phyloP scores from a whole-genome alignment of 768 basidiomycete species.

The Leccinum truebloodii region DNA sequence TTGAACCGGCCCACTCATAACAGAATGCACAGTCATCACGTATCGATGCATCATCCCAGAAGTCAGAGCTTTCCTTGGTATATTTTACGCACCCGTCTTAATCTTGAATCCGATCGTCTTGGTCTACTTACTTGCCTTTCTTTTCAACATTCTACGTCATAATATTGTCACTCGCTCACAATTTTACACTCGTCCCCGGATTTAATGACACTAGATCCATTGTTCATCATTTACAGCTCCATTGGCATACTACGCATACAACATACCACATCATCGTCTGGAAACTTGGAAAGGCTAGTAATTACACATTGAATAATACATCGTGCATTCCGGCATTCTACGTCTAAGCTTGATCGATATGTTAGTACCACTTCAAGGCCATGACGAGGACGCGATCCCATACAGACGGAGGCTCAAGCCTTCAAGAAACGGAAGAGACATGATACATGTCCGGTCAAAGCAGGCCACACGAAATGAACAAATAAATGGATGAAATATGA shows the following conservation, averaged over 20 bases:
- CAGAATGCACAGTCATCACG: not conserved
- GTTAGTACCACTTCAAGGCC: not conserved
- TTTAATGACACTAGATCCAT: not conserved
- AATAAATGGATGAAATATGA: too few species aligned
- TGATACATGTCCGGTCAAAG: too few species aligned
- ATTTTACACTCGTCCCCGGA: not conserved
- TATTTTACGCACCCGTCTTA: not conserved
- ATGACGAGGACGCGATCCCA: not conserved
- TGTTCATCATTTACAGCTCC: not conserved
- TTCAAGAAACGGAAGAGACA: too few species aligned
- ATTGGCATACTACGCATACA: not conserved
- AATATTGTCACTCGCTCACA: not conserved
- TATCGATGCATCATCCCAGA: not conserved
- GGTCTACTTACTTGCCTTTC: not conserved
- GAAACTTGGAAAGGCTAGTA: not conserved
- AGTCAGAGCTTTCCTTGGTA: not conserved
- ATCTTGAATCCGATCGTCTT: not conserved
- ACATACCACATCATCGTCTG: not conserved
- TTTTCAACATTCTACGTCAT: not conserved
- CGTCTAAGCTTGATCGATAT: too few species aligned
- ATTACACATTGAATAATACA: not conserved
- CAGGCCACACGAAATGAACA: too few species aligned
- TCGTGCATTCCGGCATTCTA: not conserved
- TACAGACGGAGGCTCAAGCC: too few species aligned
- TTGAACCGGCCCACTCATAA: not conserved